Percentiles rank a stretch among this genome's conserved stretches.
Conservation (phyloP, 306 rosid genomes). For the Vigna trinervia region DNA sequence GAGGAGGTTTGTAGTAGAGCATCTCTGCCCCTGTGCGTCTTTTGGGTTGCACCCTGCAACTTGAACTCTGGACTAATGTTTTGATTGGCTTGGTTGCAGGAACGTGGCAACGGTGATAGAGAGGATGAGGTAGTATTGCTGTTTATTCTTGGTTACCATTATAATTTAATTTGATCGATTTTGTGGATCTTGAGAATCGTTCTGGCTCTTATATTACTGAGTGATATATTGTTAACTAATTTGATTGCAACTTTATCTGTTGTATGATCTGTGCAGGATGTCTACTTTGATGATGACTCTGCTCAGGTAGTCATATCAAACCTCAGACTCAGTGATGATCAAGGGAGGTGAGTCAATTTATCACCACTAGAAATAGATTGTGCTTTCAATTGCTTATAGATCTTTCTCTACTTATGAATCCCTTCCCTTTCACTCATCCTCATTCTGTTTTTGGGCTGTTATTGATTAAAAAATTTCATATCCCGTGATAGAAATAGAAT, state of each 20-base stretch:
- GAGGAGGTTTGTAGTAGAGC: conserved; percentile 72
- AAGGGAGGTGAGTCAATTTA: conserved; percentile 83
- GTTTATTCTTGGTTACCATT: conserved; percentile 26
- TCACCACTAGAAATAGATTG: neutral
- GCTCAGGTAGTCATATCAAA: conserved; percentile 97
- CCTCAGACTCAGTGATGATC: conserved; percentile 90
- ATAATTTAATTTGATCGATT: conserved; percentile 37
- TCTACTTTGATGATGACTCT: conserved; percentile 95
- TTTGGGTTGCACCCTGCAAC: conserved; percentile 10
- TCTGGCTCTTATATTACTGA: conserved; percentile 7
- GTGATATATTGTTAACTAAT: conserved; percentile 3
- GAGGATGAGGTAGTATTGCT: conserved; percentile 84
- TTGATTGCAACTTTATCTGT: conserved; percentile 33
- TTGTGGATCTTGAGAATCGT: conserved; percentile 32
- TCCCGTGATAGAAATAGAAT: conserved; percentile 27
- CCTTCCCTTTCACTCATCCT: conserved; percentile 26
- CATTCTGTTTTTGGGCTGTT: neutral
- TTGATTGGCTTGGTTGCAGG: conserved; percentile 65
- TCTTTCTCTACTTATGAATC: neutral
- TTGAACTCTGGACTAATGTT: conserved; percentile 38
- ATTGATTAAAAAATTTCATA: conserved; percentile 1
- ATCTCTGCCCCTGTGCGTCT: conserved; percentile 29
- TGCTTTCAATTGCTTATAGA: no score
- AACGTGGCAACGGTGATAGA: conserved; percentile 71
- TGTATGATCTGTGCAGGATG: conserved; percentile 66